phyloP scores from a whole-genome alignment of 352 stramenopile species.

The Nannochloropsis limnetica region DNA sequence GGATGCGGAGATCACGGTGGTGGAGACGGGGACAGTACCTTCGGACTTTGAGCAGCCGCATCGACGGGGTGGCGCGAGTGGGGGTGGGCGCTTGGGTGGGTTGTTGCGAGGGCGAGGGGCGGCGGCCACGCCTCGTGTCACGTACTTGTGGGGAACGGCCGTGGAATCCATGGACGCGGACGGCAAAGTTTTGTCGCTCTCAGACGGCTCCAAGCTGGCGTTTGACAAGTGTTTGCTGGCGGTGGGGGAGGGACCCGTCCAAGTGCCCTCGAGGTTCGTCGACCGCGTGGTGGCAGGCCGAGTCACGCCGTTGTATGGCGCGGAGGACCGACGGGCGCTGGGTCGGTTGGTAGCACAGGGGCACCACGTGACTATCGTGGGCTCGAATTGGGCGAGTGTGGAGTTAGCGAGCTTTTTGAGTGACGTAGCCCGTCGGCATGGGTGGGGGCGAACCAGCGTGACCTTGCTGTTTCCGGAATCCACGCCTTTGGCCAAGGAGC shows the following conservation, averaged over 20 bases:
- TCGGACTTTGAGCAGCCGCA: neutral
- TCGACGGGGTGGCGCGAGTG: neutral
- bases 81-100: neutral
- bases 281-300: slow-evolving; percentile 34
- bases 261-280: slow-evolving; percentile 41
- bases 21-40: slow-evolving; percentile 35
- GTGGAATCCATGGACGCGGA: slow-evolving; percentile 41
- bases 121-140: neutral
- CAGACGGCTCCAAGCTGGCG: slow-evolving; percentile 1
- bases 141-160: slow-evolving; percentile 37
- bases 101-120: neutral
- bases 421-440: slow-evolving; percentile 7
- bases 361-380: slow-evolving; percentile 40
- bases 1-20: slow-evolving; percentile 39
- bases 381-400: slow-evolving; percentile 42
- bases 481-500: slow-evolving; percentile 41
- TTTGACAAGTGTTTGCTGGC: slow-evolving; percentile 44
- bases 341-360: slow-evolving; percentile 37
- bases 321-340: slow-evolving; percentile 36
- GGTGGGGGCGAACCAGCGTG: slow-evolving; percentile 14
- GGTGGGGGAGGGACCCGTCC: slow-evolving; percentile 35
- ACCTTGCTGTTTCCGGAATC: slow-evolving; percentile 44
- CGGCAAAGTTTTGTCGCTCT: slow-evolving; percentile 23
- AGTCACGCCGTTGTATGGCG: slow-evolving; percentile 35
- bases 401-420: slow-evolving; percentile 44